Conservation (phyloP, 495 filamentous ascomycete genomes). For the Neurospora discreta region DNA sequence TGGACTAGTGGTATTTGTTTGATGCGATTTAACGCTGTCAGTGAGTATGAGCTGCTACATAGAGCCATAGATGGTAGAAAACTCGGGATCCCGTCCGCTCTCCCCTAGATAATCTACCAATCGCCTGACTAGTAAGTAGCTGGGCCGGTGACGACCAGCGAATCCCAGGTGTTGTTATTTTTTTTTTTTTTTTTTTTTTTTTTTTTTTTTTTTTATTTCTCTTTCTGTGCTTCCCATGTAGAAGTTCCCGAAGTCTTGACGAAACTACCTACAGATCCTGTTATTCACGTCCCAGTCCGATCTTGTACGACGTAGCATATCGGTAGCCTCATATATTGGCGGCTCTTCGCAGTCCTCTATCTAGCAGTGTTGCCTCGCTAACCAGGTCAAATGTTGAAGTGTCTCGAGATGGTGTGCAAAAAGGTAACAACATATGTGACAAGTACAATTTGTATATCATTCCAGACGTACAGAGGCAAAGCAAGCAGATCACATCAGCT, state of each 20-base stretch:
- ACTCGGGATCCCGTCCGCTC: slow-evolving; percentile 30
- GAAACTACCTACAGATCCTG: not conserved
- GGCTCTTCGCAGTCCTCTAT: not conserved
- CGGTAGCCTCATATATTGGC: not conserved
- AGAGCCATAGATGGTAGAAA: not conserved
- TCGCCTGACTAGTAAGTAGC: slow-evolving; percentile 21
- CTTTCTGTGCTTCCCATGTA: not conserved
- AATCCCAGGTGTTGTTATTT: slow-evolving; percentile 35
- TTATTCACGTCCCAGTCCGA: not conserved
- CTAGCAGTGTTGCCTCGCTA: not conserved
- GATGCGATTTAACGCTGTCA: not conserved
- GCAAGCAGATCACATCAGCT: not conserved
- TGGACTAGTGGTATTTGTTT: no score
- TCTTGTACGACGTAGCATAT: not conserved
- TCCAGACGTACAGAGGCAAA: not conserved
- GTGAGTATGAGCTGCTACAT: not conserved
- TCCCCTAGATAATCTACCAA: slow-evolving; percentile 3
- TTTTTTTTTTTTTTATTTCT: no score
- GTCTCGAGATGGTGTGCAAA: not conserved
- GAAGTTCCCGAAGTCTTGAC: not conserved
- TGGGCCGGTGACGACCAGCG: slow-evolving; percentile 38
- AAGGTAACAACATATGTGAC: not conserved
- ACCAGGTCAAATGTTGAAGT: not conserved
- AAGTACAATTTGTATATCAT: not conserved
- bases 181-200: not conserved